These are phyloP conservation scores for Coniosporium apollinis DNA, from an alignment of 495 filamentous ascomycete species.

Conservation along the genomic window DNA sequence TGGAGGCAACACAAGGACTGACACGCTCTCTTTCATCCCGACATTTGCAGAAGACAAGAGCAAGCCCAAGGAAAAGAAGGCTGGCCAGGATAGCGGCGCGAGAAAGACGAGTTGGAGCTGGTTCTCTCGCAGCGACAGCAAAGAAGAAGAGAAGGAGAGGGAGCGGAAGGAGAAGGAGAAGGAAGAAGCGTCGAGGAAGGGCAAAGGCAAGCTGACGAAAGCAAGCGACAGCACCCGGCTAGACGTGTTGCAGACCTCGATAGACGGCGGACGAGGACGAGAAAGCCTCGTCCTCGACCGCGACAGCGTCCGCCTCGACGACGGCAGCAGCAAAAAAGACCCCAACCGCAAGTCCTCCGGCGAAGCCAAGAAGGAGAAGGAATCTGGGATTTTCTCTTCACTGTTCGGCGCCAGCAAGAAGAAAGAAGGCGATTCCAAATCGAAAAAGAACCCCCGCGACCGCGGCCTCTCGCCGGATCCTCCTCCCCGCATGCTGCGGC, in stretches of 20 bases:
- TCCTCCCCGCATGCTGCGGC: constrained; percentile 45
- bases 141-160: constrained; percentile 52
- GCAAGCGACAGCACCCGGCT: constrained; percentile 58
- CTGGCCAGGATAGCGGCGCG: constrained; percentile 31
- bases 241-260: constrained; percentile 67
- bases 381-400: constrained; percentile 64
- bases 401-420: constrained; percentile 78
- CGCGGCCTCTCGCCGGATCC: constrained; percentile 72
- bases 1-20: constrained; percentile 55
- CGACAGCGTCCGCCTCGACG: constrained; percentile 54
- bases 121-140: constrained; percentile 52
- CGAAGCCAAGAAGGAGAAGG: constrained; percentile 80
- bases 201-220: constrained; percentile 39
- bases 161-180: constrained; percentile 37
- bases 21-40: constrained; percentile 70
- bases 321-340: constrained; percentile 66
- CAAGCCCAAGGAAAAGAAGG: constrained; percentile 43
- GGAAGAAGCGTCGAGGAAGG: constrained; percentile 25
- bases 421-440: constrained; percentile 41
- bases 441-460: constrained; percentile 49
- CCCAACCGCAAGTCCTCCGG: constrained; percentile 48
- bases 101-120: constrained; percentile 81
- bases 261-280: constrained; percentile 53
- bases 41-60: constrained; percentile 52
- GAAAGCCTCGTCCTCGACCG: constrained; percentile 73